A percentile compares a stretch with the other conserved stretches of the same genome.
Evolutionary conservation across 2,329 filamentous ascomycete species (phyloP).

Genomic region (Stemphylium lycopersici): DNA sequence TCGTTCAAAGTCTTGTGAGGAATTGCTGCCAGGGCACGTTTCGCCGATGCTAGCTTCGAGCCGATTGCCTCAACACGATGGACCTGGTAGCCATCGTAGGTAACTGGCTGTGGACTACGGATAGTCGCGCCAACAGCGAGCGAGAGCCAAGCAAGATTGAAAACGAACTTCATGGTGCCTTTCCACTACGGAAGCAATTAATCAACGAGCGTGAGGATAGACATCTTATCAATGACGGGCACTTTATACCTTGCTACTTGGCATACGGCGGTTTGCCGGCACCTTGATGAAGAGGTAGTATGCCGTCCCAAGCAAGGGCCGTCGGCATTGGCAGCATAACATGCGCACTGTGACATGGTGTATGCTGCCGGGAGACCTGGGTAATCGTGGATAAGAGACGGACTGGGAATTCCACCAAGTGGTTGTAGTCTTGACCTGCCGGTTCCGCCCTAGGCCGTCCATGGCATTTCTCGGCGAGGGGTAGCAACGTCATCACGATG

Average conservation of each 20-base stretch:
- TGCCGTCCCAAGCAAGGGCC: conserved; percentile 3
- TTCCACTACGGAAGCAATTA: not conserved
- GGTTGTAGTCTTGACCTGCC: conserved; percentile 29
- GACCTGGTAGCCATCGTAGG: conserved; percentile 52
- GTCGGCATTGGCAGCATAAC: conserved; percentile 7
- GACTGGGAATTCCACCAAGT: conserved; percentile 14
- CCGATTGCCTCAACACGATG: conserved; percentile 47
- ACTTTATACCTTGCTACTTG: conserved; percentile 10
- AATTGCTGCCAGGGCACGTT: conserved; percentile 45
- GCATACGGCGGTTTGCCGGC: not conserved
- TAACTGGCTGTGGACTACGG: conserved; percentile 29
- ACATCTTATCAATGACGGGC: not conserved
- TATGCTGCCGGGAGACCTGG: conserved; percentile 2
- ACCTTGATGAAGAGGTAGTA: conserved; percentile 2
- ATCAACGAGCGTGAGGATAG: not conserved
- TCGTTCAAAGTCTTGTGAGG: conserved; percentile 49
- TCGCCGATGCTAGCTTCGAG: conserved; percentile 38
- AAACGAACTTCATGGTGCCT: conserved; percentile 22
- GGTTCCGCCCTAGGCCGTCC: conserved; percentile 21
- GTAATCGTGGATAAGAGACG: conserved; percentile 13
- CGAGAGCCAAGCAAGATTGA: conserved; percentile 22
- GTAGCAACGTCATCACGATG: conserved; percentile 21
- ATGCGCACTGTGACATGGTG: conserved; percentile 12
- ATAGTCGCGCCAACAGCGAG: conserved; percentile 23
- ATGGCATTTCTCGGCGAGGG: conserved; percentile 30